These are phyloP conservation scores for Alternaria sp. DNA, from an alignment of 2,329 filamentous ascomycete genomes.

Conservation along the genomic window DNA sequence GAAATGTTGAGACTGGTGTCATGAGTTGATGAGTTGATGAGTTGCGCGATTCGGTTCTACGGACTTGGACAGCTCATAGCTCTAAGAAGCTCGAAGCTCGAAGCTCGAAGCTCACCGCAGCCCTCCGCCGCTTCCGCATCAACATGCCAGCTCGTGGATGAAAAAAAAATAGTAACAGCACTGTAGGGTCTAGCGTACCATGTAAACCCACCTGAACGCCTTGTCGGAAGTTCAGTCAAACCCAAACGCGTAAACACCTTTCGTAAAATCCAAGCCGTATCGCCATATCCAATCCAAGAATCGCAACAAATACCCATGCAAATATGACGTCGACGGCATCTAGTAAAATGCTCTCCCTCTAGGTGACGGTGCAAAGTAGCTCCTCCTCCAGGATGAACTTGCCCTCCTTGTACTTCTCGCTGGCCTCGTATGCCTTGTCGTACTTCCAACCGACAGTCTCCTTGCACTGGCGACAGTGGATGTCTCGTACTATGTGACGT, in stretches of 20 bases:
- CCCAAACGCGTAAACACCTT: conserved; percentile 14
- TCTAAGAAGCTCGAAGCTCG: conserved; percentile 1
- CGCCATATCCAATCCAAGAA: conserved; percentile 24
- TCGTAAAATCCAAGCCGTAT: conserved; percentile 8
- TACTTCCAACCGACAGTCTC: conserved; percentile 98
- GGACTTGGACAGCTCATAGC: neutral
- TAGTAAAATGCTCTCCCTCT: conserved; percentile 22
- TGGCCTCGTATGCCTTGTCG: conserved; percentile 91
- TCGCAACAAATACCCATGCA: conserved; percentile 36
- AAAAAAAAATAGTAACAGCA: neutral
- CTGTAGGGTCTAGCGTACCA: conserved; percentile 10
- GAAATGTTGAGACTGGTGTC: neutral
- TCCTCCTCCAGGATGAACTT: conserved; percentile 97
- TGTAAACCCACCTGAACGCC: conserved; percentile 10
- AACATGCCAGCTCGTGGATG: conserved; percentile 4
- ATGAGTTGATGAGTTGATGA: neutral
- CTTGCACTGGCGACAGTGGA: conserved; percentile 88
- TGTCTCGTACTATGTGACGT: conserved; percentile 92
- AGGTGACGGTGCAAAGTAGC: conserved; percentile 79
- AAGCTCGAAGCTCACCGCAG: neutral
- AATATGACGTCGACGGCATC: conserved; percentile 6
- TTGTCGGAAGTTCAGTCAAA: conserved; percentile 10
- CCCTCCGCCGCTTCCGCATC: conserved; percentile 8
- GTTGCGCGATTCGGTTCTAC: conserved; percentile 5
- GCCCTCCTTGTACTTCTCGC: conserved; percentile 98